These are phyloP conservation scores for Parathielavia appendiculata DNA, from an alignment of 495 filamentous ascomycete species.

Conservation along the genomic window DNA sequence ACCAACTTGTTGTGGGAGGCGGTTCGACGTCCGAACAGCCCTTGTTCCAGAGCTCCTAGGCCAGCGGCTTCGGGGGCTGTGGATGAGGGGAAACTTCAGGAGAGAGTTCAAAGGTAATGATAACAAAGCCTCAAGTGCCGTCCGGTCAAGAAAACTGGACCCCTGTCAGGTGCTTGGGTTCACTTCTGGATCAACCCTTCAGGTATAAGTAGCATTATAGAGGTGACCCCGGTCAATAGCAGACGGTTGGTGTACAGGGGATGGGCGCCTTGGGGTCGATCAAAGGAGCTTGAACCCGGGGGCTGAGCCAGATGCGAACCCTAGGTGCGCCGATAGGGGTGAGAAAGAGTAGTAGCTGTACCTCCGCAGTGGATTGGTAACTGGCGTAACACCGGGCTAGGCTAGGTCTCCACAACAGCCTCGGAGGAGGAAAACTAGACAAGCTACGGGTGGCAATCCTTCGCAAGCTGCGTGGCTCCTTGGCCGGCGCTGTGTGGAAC, in stretches of 20 bases:
- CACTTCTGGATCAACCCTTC: neutral
- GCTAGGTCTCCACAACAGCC: constrained; percentile 23
- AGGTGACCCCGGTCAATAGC: constrained; percentile 7
- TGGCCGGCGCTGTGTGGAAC: constrained; percentile 10
- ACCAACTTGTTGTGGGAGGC: neutral
- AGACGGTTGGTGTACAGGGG: neutral
- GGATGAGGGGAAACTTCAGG: neutral
- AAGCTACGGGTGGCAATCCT: constrained; percentile 26
- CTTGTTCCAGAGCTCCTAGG: neutral
- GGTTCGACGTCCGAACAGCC: neutral
- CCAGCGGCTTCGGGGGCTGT: constrained; percentile 5
- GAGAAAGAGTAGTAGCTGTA: neutral
- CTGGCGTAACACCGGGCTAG: constrained; percentile 17
- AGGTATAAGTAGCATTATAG: neutral
- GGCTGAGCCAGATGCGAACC: constrained; percentile 8
- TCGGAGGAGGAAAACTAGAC: constrained; percentile 13
- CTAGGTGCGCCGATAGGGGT: neutral
- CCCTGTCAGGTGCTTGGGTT: constrained; percentile 6
- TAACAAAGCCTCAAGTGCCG: neutral
- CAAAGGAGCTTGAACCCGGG: neutral
- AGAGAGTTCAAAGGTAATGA: neutral
- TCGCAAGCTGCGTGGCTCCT: constrained; percentile 12
- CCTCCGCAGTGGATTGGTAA: neutral
- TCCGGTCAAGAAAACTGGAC: neutral
- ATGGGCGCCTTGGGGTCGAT: neutral